Evolutionary conservation across 192 early-diverging fungal species (phyloP), one percentile per base, ranked within the genome.

Genomic region (Spinellus fusiger): DNA sequence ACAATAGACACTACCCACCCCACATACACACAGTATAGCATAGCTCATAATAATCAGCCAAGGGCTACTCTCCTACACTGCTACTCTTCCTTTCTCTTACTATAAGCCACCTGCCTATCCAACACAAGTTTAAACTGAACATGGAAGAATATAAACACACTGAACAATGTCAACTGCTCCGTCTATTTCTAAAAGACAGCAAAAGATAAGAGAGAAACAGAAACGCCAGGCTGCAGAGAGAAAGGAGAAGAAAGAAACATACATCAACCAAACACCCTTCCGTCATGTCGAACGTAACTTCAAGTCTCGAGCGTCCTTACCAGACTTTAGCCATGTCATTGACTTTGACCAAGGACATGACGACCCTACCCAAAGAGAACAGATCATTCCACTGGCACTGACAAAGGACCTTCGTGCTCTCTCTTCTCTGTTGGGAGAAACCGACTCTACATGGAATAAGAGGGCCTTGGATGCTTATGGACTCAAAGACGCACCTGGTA

Each of bases 241-340:
- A 5, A 52, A 63, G 46, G 33, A 71, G 31, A 61, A 65, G 22
- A 27, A 46, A 12, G 61, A 62, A 8, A 55, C 66, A 12, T 75
- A 68, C 54, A 35, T 54, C 0, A 80, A 70, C 23, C 77, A 85
- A 49, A 84, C 85, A 5, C 80, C 87, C n/a, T 91, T 91, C 68
- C 81, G 89, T 16, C 69, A 77, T 49, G 75, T 77, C 18, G 89
- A 91, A 40, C 83, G 86, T 9, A 71, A 61, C 50, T 88, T 82
- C 70, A 79, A 81, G 44, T 70, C 75, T 5, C 68, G 78, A 7
- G 65, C 75, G 40, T 68, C 71, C 25, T 70, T 64, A 56, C 80
- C 83, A 8, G 79, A 86, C 62, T 73, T 79, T 23, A 63, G 69
- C 28, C 54, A 68, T 9, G 83, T 84, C 1, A 54, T 89, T 37